phyloP scores from a whole-genome alignment of 495 filamentous ascomycete species.

The Mytilinidion resinicola region DNA sequence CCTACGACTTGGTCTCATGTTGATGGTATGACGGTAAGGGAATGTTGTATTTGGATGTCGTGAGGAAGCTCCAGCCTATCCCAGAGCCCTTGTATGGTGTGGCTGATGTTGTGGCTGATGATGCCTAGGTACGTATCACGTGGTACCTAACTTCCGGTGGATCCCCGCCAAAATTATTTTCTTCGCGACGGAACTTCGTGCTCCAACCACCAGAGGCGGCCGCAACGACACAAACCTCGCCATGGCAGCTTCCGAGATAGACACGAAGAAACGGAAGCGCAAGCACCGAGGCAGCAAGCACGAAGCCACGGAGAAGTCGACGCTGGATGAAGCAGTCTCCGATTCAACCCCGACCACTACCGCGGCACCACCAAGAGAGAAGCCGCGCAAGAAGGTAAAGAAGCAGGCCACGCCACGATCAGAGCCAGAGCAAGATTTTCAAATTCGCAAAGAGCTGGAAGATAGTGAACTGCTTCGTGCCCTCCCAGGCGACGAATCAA shows the following conservation, averaged over 20 bases:
- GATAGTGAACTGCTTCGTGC: constrained; percentile 20
- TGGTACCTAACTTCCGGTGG: too few relatives aligned
- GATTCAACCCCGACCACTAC: constrained; percentile 4
- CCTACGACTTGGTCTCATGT: too few relatives aligned
- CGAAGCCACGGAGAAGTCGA: background rate
- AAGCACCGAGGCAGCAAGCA: constrained; percentile 30
- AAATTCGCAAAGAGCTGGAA: background rate
- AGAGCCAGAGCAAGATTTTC: constrained; percentile 3
- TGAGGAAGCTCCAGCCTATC: too few relatives aligned
- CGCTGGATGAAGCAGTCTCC: background rate
- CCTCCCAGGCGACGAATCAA: constrained; percentile 12
- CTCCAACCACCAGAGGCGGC: too few relatives aligned
- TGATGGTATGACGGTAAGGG: too few relatives aligned
- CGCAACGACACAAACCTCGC: background rate
- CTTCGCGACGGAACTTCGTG: too few relatives aligned
- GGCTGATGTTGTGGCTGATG: too few relatives aligned
- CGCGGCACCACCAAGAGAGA: constrained; percentile 5
- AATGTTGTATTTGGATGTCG: too few relatives aligned
- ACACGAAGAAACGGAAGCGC: constrained; percentile 33
- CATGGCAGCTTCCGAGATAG: constrained; percentile 26
- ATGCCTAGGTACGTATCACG: too few relatives aligned
- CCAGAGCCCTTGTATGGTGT: too few relatives aligned
- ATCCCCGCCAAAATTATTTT: too few relatives aligned
- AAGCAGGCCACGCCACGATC: constrained; percentile 23
- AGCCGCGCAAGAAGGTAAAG: constrained; percentile 33